Evolutionary conservation across 352 stramenopile genomes (phyloP).

Genomic region (Phytophthora rubi): DNA sequence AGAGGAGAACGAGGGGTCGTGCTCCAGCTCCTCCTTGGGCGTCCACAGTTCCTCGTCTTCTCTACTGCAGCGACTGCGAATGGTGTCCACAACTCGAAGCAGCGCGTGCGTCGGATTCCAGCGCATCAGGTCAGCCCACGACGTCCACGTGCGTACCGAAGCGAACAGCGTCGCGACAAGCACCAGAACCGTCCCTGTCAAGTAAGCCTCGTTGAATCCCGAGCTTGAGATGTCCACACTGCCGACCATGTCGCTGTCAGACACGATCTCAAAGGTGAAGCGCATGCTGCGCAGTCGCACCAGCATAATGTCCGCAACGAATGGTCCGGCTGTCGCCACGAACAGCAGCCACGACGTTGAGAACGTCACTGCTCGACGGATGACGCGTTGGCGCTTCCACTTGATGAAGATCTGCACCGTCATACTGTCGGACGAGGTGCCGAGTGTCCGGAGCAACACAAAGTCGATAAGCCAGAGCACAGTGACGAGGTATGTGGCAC

Average conservation of each 20-base stretch:
- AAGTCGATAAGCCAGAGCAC: constrained; percentile 40
- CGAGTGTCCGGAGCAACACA: constrained; percentile 14
- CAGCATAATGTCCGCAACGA: constrained; percentile 33
- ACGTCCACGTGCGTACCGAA: constrained; percentile 26
- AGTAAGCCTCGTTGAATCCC: constrained; percentile 26
- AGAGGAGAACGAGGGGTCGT: constrained; percentile 5
- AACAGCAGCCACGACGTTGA: constrained; percentile 31
- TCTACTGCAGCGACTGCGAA: not conserved
- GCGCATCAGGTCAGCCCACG: constrained; percentile 28
- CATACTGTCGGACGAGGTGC: constrained; percentile 21
- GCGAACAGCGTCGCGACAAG: constrained; percentile 28
- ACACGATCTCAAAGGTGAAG: constrained; percentile 39
- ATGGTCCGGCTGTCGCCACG: constrained; percentile 20
- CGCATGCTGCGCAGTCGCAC: constrained; percentile 35
- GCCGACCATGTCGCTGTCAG: constrained; percentile 30
- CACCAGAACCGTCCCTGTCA: constrained; percentile 10
- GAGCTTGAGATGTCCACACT: constrained; percentile 30
- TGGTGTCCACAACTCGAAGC: not conserved
- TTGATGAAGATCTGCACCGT: constrained; percentile 33
- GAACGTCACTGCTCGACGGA: constrained; percentile 29
- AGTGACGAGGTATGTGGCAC: constrained; percentile 36
- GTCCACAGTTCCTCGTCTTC: constrained; percentile 26
- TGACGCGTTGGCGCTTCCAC: constrained; percentile 28
- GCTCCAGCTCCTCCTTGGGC: constrained; percentile 20
- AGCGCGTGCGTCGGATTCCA: constrained; percentile 22